Base-by-base conservation (phyloP, 2,329 filamentous ascomycete genomes). In the Hypoxylon sp. region DNA sequence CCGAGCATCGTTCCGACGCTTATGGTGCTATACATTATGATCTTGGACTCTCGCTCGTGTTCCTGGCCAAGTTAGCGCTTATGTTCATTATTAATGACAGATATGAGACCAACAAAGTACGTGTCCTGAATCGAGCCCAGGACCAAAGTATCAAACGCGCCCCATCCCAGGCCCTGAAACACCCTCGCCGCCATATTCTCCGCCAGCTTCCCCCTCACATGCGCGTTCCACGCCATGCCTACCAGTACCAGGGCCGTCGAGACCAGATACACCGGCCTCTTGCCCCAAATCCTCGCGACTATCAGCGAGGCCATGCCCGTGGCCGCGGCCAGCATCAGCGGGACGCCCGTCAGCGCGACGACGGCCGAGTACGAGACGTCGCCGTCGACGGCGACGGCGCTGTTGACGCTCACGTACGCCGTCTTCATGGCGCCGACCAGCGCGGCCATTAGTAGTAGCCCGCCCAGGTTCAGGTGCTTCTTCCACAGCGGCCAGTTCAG, bases 161-260 rank as follows among this genome's bases (percentile, higher is more conserved):
- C 83, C 81, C 84, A 85, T n/a, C 80, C 83, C 0, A 86, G 52
- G 1, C 83, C 83, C 65, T 86, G 82, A 27, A 86, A 75, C 15
- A 83, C 66, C 8, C 84, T 77, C 2, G 82, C 79, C 0, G 76
- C 77, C 77, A 85, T 79, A 65, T 79, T 80, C 52, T 80, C 74
- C 7, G 70, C 72, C 50, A 78, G 81, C 60, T 70, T 77, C 43
- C 68, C 67, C 5, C 67, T 66, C 4, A 79, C 74, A 15, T 74
- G 73, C 57, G 78, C 79, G 60, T 81, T 83, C 81, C 81, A 84
- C 1, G 81, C 68, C 2, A 75, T 74, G 1, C 82, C 83, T 37
- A 79, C 70, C 38, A 85, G 79, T 41, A 84, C 67, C 3, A 81
- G 49, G 1, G 77, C 52, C 27, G 77, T 73, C 0, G 81, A 80